These are phyloP conservation scores for Calonectria fujianensis DNA, from an alignment of 2,329 filamentous ascomycete species.

Conservation along the genomic window DNA sequence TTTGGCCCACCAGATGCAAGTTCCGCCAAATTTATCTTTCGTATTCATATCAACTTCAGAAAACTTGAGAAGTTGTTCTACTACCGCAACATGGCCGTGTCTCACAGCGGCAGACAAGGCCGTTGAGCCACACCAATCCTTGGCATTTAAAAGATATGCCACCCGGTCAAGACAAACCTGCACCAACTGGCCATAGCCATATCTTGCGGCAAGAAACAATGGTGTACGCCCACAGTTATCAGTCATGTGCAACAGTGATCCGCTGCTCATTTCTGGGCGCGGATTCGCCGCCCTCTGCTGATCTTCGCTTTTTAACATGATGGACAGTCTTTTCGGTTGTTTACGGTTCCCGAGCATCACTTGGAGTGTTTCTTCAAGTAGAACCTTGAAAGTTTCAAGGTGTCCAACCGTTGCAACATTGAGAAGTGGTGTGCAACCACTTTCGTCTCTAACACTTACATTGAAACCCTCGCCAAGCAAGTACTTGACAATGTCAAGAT, in stretches of 20 bases:
- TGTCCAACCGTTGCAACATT: not conserved
- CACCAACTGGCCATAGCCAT: not conserved
- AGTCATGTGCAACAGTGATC: no score
- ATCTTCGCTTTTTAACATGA: no score
- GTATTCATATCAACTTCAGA: not conserved
- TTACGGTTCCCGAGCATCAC: no score
- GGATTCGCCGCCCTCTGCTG: not conserved
- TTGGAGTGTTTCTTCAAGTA: not conserved
- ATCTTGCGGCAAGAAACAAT: not conserved
- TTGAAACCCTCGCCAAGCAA: not conserved
- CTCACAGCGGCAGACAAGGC: not conserved
- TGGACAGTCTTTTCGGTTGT: accelerated
- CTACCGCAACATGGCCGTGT: not conserved
- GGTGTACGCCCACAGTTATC: not conserved
- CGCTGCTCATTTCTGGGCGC: accelerated
- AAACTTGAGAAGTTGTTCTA: not conserved
- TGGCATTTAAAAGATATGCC: not conserved
- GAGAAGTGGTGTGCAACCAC: not conserved
- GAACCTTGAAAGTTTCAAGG: not conserved
- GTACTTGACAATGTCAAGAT: not conserved
- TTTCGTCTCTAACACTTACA: not conserved
- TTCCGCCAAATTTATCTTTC: not conserved
- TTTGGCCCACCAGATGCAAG: not conserved
- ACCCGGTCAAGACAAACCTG: not conserved
- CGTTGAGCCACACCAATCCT: not conserved